Base-by-base conservation (phyloP, 2,329 filamentous ascomycete genomes). In the Neonectria magnoliae region DNA sequence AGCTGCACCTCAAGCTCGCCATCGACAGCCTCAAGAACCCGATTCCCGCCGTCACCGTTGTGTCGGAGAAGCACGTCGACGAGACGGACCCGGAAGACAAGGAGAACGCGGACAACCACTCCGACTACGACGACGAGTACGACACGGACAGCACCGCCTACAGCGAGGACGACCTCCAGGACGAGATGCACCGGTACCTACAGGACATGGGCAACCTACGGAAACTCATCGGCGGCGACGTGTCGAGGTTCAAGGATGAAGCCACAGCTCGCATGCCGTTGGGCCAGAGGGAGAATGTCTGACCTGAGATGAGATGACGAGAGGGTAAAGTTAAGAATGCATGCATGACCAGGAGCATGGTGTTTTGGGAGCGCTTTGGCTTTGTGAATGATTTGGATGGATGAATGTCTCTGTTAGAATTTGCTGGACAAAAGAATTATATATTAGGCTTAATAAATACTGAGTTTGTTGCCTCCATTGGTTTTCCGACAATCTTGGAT, bases 1-100 rank as follows among this genome's bases (percentile, higher is more conserved):
- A 94, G 67, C 85, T 96, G 64, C 96, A 99, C 79, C 83, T 99
- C 55, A 93, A 93, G 73, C 87, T 99, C 56, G 95, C 94, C 1
- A 85, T 98, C 22, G 89, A 90, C 57, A 94, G 93, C 75, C 80
- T 98, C 71, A 95, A 93, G 83, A 98, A 98, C 76, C 96, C 96
- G 0, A 98, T 99, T 68, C 90, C 93, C 1, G 76, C 83, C 3
- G 84, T 89, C 3, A 76, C 77, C 36, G 81, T 84, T 58, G 75
- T 74, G 58, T 29, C 73, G 16, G 73, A 71, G 52, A 64, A 64
- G 51, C 16, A 20, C 14, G 11, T 64, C 66, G 75, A 62, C 31
- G 71, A 76, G 53, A 58, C 75, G 64, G 69, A 67, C 56, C 71
- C 72, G n/a, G 73, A 76, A 29, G 79, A 76, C 27, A 79, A 82